phyloP scores from a whole-genome alignment of 108 stramenopile genomes.

The Cyclotella distinguenda region DNA sequence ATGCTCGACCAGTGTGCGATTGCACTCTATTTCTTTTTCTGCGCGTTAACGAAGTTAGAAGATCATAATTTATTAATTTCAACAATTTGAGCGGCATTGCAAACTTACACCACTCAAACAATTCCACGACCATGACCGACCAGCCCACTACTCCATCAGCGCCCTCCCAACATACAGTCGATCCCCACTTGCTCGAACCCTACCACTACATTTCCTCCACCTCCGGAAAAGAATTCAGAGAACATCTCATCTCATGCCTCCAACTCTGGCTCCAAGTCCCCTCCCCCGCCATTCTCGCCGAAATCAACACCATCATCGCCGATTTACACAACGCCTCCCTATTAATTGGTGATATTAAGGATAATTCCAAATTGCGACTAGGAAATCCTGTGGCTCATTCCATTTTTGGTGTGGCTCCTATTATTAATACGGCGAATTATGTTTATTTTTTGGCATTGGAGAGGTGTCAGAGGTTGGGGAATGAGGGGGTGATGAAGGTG shows the following conservation, averaged over 20 bases:
- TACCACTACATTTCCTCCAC: conserved; percentile 81
- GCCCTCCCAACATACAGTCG: too few species aligned
- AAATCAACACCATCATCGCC: conserved; percentile 70
- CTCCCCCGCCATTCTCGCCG: conserved; percentile 17
- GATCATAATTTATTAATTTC: too few species aligned
- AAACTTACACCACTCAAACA: too few species aligned
- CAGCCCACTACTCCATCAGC: too few species aligned
- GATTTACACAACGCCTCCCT: conserved; percentile 93
- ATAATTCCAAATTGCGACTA: conserved; percentile 87
- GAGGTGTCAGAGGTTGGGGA: conserved; percentile 65
- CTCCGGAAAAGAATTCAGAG: conserved; percentile 82
- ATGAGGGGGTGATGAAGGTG: conserved; percentile 64
- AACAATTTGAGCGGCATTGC: too few species aligned
- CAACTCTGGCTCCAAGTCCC: conserved; percentile 75
- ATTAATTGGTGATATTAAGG: conserved; percentile 96
- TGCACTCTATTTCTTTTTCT: too few species aligned
- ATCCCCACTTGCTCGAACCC: conserved; percentile 54
- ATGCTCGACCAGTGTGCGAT: too few species aligned
- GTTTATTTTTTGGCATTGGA: conserved; percentile 94
- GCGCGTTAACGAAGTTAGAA: too few species aligned
- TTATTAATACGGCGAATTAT: conserved; percentile 96
- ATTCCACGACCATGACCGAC: too few species aligned
- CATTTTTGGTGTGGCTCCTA: conserved; percentile 89
- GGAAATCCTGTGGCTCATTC: conserved; percentile 92
- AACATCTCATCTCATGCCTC: conserved; percentile 82